A percentile compares a stretch with the other conserved stretches of the same genome.
These are phyloP conservation scores for Coffea eugenioides DNA, from an alignment of 257 asterid genomes.

Conservation along the genomic window DNA sequence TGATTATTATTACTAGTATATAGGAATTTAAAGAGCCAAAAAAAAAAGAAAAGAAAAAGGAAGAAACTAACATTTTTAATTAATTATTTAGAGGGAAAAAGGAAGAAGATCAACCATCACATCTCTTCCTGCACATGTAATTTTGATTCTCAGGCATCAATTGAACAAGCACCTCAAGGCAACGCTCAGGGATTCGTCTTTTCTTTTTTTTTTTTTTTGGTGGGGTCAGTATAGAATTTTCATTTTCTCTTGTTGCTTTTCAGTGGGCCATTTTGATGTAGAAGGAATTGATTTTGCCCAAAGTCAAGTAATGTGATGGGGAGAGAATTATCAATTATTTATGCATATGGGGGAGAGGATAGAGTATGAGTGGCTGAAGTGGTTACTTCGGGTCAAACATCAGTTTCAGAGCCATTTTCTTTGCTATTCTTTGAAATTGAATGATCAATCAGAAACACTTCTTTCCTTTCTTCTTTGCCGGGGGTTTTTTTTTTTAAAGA, in stretches of 20 bases:
- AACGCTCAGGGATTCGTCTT: neutral
- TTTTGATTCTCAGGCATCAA: neutral
- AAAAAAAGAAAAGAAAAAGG: neutral
- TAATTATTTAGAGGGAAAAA: neutral
- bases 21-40: slow-evolving; percentile 10
- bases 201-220: neutral
- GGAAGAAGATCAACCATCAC: neutral
- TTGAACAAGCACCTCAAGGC: neutral
- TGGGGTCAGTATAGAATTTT: slow-evolving; percentile 7
- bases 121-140: slow-evolving; percentile 16
- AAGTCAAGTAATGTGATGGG: slow-evolving; percentile 10
- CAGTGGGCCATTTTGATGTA: slow-evolving; percentile 19
- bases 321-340: neutral
- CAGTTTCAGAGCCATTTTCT: slow-evolving; percentile 21
- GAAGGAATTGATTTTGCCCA: neutral
- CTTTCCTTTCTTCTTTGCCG: neutral
- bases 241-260: neutral
- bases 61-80: slow-evolving; percentile 6
- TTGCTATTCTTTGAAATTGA: neutral
- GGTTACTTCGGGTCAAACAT: slow-evolving; percentile 16
- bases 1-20: slow-evolving; percentile 27
- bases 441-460: neutral
- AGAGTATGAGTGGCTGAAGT: slow-evolving; percentile 17
- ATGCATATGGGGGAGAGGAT: slow-evolving; percentile 6
- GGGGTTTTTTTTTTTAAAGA: no score